Base-by-base conservation (phyloP, 495 filamentous ascomycete genomes). In the Lasiosphaeria miniovina region DNA sequence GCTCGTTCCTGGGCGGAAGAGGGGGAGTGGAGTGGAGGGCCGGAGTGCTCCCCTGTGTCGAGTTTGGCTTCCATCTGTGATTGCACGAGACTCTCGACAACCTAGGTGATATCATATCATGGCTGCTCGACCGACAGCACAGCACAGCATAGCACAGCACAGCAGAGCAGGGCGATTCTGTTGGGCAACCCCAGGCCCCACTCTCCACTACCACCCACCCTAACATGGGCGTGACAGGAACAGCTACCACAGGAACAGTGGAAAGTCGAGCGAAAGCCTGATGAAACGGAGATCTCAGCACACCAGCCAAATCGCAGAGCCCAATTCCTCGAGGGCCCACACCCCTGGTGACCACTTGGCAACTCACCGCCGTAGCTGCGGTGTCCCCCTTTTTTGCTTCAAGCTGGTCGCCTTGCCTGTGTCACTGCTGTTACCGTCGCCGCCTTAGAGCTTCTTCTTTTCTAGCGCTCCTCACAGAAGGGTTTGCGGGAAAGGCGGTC, bases 281-380 rank as follows among this genome's bases (percentile, higher is more conserved):
- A 46, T 61, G 54, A 14, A 49, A 57, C 55, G 49, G 49, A 54
- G 52, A 61, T 54, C 38, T 52, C 50, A 46, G 12, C 43, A 46
- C 43, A 5, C 8, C 38, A 31, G 57, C 52, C 63, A 64, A 68
- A 65, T 65, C 58, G 61, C 54, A 62, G 55, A 50, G 45, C 41
- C 57, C 54, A 49, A 31, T 50, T 41, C 35, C 49, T 62, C 60
- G 43, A 58, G 56, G 46, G 50, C 57, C 58, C 55, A 36, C 34
- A 57, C 51, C 54, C 67, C 71, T 67, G 68, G 71, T 74, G 71
- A 74, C 67, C 24, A 24, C 24, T 24, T 24, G 24, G 24, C 24
- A 2, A 0, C 24, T 24, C 24, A 24, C 24, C 7, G 43, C 12
- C 5, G 8, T 1, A 9, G 4, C 43, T n/a, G 6, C 43, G 5